Evolutionary conservation across 1,284 basidiomycete genomes (phyloP).

Genomic region (Pseudozyma sp.): DNA sequence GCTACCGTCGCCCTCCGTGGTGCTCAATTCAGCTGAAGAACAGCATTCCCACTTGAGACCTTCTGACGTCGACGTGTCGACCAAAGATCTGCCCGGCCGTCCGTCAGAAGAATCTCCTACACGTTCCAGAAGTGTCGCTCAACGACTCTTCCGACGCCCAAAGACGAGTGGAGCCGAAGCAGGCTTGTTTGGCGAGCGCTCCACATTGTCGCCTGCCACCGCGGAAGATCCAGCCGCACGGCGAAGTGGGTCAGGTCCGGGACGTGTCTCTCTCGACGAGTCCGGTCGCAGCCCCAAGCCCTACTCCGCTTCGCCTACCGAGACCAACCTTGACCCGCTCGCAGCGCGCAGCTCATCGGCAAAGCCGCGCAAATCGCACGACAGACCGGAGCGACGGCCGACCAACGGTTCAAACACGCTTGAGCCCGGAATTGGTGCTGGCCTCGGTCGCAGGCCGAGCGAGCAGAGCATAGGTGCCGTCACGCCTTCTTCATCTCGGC

Average conservation of each 20-base stretch:
- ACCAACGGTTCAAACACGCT: conserved; percentile 7
- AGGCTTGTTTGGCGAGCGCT: conserved; percentile 16
- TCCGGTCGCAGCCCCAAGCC: conserved; percentile 16
- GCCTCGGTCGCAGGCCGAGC: conserved; percentile 28
- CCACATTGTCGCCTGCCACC: background rate
- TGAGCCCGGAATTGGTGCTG: conserved; percentile 15
- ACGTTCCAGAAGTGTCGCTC: conserved; percentile 18
- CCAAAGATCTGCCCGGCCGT: background rate
- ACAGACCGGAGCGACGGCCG: conserved; percentile 5
- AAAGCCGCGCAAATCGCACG: conserved; percentile 9
- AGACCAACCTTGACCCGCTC: conserved; percentile 20
- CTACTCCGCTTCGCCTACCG: conserved; percentile 19
- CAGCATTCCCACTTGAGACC: background rate
- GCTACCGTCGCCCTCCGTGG: conserved; percentile 15
- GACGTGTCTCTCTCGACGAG: conserved; percentile 37
- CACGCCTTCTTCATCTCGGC: conserved; percentile 37
- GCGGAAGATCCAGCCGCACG: background rate
- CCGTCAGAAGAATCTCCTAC: conserved; percentile 5
- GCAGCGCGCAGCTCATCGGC: conserved; percentile 11
- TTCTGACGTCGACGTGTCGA: background rate
- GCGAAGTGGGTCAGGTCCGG: conserved; percentile 6
- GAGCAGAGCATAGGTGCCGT: conserved; percentile 26
- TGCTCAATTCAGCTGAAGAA: background rate
- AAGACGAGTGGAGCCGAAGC: conserved; percentile 36
- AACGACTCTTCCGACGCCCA: conserved; percentile 30